phyloP scores from a whole-genome alignment of 176 grass and related monocot species.

The Bolboschoenus planiculmis region DNA sequence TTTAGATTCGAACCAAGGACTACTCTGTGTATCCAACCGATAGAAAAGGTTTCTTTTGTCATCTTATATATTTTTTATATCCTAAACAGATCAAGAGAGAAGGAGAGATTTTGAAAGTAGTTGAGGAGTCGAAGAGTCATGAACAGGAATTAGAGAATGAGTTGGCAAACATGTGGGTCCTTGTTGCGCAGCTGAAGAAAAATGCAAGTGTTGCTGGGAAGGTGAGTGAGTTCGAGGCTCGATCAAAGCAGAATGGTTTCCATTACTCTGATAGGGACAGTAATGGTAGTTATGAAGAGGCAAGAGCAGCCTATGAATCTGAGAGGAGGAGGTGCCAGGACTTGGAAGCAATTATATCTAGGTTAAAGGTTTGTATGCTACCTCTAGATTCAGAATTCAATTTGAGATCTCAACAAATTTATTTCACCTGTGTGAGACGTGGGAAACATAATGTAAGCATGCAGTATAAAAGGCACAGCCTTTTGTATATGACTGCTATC shows the following conservation, averaged over 20 bases:
- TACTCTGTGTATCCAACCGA: not conserved
- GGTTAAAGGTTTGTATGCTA: constrained; percentile 57
- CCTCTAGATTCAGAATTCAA: not conserved
- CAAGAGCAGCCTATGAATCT: constrained; percentile 50
- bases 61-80: constrained; percentile 3
- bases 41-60: not conserved
- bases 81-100: constrained; percentile 39
- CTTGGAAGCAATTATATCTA: constrained; percentile 61
- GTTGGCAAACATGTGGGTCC: constrained; percentile 77
- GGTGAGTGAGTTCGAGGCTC: not conserved
- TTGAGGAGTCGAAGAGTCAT: constrained; percentile 63
- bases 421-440: not conserved
- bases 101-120: constrained; percentile 56
- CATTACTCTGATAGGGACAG: constrained; percentile 44
- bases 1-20: too few relatives aligned
- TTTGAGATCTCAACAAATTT: not conserved
- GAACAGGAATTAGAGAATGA: constrained; percentile 83
- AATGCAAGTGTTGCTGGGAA: constrained; percentile 47
- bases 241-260: constrained; percentile 48
- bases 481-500: not conserved
- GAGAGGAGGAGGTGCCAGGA: constrained; percentile 67
- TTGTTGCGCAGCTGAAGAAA: constrained; percentile 74
- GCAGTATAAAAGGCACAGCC: not conserved
- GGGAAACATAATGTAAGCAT: not conserved
- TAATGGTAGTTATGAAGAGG: constrained; percentile 51